phyloP scores from a whole-genome alignment of 805 yeast genomes.

The Lipomyces sp. region DNA sequence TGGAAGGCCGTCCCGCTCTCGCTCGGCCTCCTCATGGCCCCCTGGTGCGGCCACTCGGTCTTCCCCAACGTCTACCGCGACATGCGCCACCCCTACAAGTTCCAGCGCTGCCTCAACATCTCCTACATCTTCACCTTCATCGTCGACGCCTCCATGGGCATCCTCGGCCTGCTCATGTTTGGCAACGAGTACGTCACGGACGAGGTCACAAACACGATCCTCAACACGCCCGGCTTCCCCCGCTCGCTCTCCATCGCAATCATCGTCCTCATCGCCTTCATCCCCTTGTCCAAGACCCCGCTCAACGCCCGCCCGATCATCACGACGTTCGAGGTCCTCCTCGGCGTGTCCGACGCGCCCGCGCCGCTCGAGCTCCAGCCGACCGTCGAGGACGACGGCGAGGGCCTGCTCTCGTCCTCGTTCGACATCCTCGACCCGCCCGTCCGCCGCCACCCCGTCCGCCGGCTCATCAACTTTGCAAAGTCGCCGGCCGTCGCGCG shows the following conservation, averaged over 20 bases:
- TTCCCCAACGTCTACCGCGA: slow-evolving; percentile 75
- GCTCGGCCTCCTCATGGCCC: slow-evolving; percentile 46
- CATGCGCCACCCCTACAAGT: slow-evolving; percentile 68
- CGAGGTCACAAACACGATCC: slow-evolving; percentile 63
- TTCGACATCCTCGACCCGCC: background rate
- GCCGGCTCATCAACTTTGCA: background rate
- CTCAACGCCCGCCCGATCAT: slow-evolving; percentile 78
- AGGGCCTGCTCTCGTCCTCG: background rate
- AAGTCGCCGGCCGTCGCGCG: slow-evolving; percentile 14
- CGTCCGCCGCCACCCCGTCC: slow-evolving; percentile 3
- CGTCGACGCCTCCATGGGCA: slow-evolving; percentile 60
- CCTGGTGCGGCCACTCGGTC: slow-evolving; percentile 82
- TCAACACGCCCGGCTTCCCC: slow-evolving; percentile 68
- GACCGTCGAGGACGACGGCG: background rate
- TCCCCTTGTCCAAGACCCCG: slow-evolving; percentile 83
- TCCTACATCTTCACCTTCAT: slow-evolving; percentile 58
- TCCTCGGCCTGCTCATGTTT: slow-evolving; percentile 74
- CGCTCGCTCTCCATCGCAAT: slow-evolving; percentile 48
- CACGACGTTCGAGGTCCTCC: slow-evolving; percentile 60
- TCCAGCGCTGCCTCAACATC: slow-evolving; percentile 48
- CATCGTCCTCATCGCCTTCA: slow-evolving; percentile 68
- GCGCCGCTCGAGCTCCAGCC: slow-evolving; percentile 6
- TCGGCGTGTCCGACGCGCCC: slow-evolving; percentile 37
- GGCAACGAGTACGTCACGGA: slow-evolving; percentile 45
- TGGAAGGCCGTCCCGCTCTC: slow-evolving; percentile 47